Base-by-base conservation (phyloP, 139 green algal genomes). In the Chlamydomonas eustigma region DNA sequence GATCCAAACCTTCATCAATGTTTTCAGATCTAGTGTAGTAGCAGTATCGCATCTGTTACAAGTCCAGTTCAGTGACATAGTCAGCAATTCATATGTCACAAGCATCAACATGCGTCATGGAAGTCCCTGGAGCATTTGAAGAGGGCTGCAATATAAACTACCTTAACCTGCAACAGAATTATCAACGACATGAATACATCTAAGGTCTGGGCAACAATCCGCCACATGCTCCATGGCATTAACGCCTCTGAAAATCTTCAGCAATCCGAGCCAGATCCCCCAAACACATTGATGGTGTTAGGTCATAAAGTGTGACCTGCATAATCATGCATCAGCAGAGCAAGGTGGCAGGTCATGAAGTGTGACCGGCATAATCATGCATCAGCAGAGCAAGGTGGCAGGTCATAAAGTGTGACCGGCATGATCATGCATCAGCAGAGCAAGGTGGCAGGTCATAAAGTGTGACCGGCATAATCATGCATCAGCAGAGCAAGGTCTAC, bases 271-370 rank as follows among this genome's bases (percentile, higher is more conserved):
- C 73, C 6, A 85, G 73, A 51, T 85, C 80, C 0, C 51, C 73
- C 1, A 85, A 66, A 33, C 80, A 85, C 72, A 85, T 82, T 6
- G 80, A 78, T 28, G 80, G 80, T 52, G 77, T 79, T 0, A 85
- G 39, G 0, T 85, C 80, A 73, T 73, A 85, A 33, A 85, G 51
- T 25, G 76, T 79, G 25, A 80, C 52, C 80, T 85, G 76, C 58
- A 75, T 24, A 18, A 63, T 24, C 50, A 24, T 24, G 50, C 50
- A 63, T 63, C n/a, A n/a, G n/a, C n/a, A n/a, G 50, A 30, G 50
- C 50, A 18, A 24, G 18, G 50, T 24, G 22, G 22, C 50, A 18
- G 22, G 22, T 30, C 50, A 18, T 63, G 18, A 30, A 18, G 22
- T 24, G 22, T 63, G 22, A 63, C 50, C 18, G 22, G 24, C 50